phyloP scores from a whole-genome alignment of 2,329 filamentous ascomycete genomes.

The Aspergillus viridinutans region DNA sequence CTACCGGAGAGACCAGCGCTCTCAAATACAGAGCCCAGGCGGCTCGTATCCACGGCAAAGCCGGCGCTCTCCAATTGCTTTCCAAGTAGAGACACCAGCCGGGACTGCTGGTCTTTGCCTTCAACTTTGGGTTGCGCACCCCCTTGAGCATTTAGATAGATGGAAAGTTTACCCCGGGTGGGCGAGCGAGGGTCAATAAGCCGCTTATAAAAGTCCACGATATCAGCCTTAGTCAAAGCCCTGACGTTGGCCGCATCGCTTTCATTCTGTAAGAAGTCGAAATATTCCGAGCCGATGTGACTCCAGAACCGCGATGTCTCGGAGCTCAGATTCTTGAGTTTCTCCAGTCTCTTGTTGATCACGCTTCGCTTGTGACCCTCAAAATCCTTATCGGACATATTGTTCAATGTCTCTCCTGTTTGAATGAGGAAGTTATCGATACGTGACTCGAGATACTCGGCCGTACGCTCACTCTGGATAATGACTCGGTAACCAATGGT shows the following conservation, averaged over 20 bases:
- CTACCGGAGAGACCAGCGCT: constrained; percentile 43
- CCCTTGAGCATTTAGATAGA: constrained; percentile 76
- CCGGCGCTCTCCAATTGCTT: constrained; percentile 48
- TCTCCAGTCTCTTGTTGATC: constrained; percentile 81
- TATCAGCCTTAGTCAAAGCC: constrained; percentile 69
- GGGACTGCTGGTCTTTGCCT: constrained; percentile 42
- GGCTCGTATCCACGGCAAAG: constrained; percentile 39
- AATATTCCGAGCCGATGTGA: constrained; percentile 79
- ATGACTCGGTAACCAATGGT: constrained; percentile 83
- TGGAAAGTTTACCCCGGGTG: constrained; percentile 72
- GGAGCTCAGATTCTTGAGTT: constrained; percentile 83
- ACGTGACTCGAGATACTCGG: constrained; percentile 76
- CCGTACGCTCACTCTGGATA: constrained; percentile 86
- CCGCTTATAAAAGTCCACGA: constrained; percentile 72
- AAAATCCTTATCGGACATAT: constrained; percentile 80
- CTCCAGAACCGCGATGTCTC: constrained; percentile 80
- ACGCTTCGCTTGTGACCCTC: constrained; percentile 87
- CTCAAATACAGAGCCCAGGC: constrained; percentile 43
- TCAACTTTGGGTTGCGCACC: constrained; percentile 38
- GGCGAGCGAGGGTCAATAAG: constrained; percentile 72
- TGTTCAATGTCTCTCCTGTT: constrained; percentile 62
- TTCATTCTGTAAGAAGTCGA: constrained; percentile 81
- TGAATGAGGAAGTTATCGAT: constrained; percentile 78
- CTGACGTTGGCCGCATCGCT: constrained; percentile 73
- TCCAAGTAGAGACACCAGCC: constrained; percentile 40